These are phyloP conservation scores for Globisporangium sylvaticum DNA, from an alignment of 352 stramenopile species.

Conservation along the genomic window DNA sequence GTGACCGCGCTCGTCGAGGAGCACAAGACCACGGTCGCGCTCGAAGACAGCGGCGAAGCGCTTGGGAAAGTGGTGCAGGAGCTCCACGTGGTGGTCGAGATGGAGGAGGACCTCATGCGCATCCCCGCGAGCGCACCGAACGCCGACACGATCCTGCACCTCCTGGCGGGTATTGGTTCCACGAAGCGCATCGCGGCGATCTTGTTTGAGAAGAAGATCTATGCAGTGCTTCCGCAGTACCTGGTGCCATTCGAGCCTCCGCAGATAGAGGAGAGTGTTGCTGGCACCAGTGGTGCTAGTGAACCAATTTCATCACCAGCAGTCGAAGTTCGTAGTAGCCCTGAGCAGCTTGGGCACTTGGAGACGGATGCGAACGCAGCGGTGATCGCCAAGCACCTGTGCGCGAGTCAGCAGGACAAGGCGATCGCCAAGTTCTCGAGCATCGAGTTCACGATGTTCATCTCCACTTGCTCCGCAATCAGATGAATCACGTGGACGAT, in stretches of 20 bases:
- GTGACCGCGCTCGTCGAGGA: constrained; percentile 62
- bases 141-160: constrained; percentile 32
- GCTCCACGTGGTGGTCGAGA: constrained; percentile 23
- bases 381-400: constrained; percentile 27
- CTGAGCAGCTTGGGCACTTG: background rate
- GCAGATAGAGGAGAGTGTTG: background rate
- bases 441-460: constrained; percentile 32
- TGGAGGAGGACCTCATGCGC: constrained; percentile 19
- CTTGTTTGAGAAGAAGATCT: constrained; percentile 56
- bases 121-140: constrained; percentile 30
- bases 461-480: constrained; percentile 40
- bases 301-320: background rate
- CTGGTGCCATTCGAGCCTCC: constrained; percentile 17
- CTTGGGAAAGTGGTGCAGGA: constrained; percentile 47
- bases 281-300: background rate
- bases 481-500: background rate
- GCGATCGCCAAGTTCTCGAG: constrained; percentile 33
- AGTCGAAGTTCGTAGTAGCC: background rate
- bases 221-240: constrained; percentile 37
- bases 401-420: constrained; percentile 27
- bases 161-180: constrained; percentile 35
- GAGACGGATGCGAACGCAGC: constrained; percentile 21
- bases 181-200: constrained; percentile 47
- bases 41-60: constrained; percentile 65
- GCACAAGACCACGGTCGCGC: constrained; percentile 66